Evolutionary conservation across 371 early-diverging fungal genomes (phyloP), one percentile per base, ranked within the genome.

Genomic region (Lichtheimia ornata): DNA sequence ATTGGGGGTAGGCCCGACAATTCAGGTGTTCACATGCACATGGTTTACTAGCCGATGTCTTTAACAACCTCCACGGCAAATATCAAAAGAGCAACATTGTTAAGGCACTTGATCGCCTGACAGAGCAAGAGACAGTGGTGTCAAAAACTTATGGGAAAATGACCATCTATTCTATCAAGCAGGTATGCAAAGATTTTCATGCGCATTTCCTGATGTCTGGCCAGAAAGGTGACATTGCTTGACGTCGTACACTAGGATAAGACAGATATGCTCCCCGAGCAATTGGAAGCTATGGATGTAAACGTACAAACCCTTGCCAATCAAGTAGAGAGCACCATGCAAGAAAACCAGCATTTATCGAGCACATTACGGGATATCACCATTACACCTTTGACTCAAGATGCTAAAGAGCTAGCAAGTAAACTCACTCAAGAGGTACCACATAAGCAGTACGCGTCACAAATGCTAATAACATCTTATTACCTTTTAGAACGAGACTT

Each of bases 31-130:
- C 47, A 47, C 47, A n/a, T n/a, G n/a, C n/a, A 0, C 47, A 5
- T 15, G 2, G 6, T 40, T 61, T 2, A 5, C 9, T 55, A 66
- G 66, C 66, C 42, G 66, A 66, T 30, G 54, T 66, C 18, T 66
- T 62, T 15, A 66, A 66, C 59, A 66, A 66, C 44, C 44, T 66
- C 11, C 58, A 62, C 14, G 59, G 59, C 17, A 66, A 66, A 55
- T 58, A 66, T 22, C 62, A 24, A 15, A 66, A 66, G 27, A 18
- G 59, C 13, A 44, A 24, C 20, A 43, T 66, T 47, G 59, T 55
- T 14, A 59, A 66, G 18, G 51, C 50, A 14, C 44, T 66, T 3
- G 66, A 66, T 3, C 62, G 56, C 2, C 44, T 66, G 2, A 50
- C 43, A 14, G 59, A 58, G 17, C 58, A 62, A 51, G 20, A 56